These are phyloP conservation scores for Brassica hybrid DNA, from an alignment of 441 rosid species.

Conservation along the genomic window DNA sequence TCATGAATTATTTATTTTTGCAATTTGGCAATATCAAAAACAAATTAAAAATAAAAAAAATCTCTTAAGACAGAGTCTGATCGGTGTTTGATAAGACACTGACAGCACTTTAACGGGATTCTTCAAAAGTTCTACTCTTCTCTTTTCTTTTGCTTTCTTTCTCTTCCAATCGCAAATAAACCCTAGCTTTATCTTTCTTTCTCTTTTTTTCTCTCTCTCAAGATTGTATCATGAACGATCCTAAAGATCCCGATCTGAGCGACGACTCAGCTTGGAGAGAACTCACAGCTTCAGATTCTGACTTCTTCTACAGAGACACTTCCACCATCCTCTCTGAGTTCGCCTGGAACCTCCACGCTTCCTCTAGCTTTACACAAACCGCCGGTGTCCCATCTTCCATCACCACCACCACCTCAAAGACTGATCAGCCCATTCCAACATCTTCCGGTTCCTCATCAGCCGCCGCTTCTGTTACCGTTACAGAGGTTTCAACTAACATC, in stretches of 20 bases:
- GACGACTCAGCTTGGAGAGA: slow-evolving; percentile 49
- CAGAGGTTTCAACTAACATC: slow-evolving; percentile 55
- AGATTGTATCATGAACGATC: slow-evolving; percentile 27
- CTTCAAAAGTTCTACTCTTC: slow-evolving; percentile 27
- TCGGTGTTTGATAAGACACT: neutral
- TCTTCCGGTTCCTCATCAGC: slow-evolving; percentile 35
- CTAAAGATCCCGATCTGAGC: slow-evolving; percentile 52
- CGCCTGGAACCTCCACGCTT: slow-evolving; percentile 57
- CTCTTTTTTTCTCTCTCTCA: neutral
- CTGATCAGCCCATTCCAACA: slow-evolving; percentile 8
- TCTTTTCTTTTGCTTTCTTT: slow-evolving; percentile 35
- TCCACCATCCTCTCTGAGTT: slow-evolving; percentile 61
- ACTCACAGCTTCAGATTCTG: slow-evolving; percentile 48
- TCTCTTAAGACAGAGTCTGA: neutral
- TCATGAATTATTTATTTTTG: neutral
- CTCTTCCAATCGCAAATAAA: slow-evolving; percentile 33
- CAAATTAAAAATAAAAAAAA: neutral
- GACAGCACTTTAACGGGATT: neutral
- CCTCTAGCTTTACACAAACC: neutral
- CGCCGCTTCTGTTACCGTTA: neutral
- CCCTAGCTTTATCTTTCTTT: slow-evolving; percentile 22
- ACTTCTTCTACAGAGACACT: slow-evolving; percentile 59
- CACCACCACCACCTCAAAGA: neutral
- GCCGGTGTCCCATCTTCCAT: neutral
- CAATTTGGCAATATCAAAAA: neutral